Evolutionary conservation across 768 basidiomycete species (phyloP), one percentile per base, ranked within the genome.

Genomic region (Strobilomyces confusus): DNA sequence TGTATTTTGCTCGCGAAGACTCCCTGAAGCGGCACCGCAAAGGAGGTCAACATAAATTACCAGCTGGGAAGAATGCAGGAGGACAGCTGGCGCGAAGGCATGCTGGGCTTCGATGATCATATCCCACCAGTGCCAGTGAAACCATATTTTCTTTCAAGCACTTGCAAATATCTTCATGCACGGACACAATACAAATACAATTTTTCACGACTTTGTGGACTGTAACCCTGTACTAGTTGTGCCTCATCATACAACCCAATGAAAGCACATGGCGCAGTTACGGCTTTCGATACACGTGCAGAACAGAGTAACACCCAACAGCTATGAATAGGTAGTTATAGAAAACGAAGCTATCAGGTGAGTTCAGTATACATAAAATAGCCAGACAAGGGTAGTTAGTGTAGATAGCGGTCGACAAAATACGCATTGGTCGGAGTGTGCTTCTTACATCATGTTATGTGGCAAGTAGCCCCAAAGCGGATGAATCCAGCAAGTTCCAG

Each of bases 1-100:
- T 44, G 44, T 15, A 0, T 11, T 69, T 70, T 58, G 63, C 69
- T 32, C 65, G 69, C 0, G 63, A 55, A n/a, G 67, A 69, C 23
- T 69, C 67, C 1, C 52, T 70, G 19, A 66, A 56, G 56, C 58
- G 67, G 9, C 67, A 68, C 25, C 17, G 49, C 0, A 68, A 56
- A 32, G 61, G 63, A 22, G 29, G 50, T 23, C 49, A 52, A 7
- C 61, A 66, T 15, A 54, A 54, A 4, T 36, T 14, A 1, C 15
- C 37, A 23, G 23, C 20, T 2, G 52, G 47, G 4, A 47, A 36
- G 38, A 26, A 20, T 32, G 19, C n/a, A 9, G 32, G 9, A 20
- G 49, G 22, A 25, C n/a, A 13, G 9, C 29, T 43, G 0, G 36
- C 36, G 23, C 46, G 48, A 43, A 51, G 34, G 30, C 12, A 25